Conservation (phyloP, 306 rosid species). For the Quercus gilva region DNA sequence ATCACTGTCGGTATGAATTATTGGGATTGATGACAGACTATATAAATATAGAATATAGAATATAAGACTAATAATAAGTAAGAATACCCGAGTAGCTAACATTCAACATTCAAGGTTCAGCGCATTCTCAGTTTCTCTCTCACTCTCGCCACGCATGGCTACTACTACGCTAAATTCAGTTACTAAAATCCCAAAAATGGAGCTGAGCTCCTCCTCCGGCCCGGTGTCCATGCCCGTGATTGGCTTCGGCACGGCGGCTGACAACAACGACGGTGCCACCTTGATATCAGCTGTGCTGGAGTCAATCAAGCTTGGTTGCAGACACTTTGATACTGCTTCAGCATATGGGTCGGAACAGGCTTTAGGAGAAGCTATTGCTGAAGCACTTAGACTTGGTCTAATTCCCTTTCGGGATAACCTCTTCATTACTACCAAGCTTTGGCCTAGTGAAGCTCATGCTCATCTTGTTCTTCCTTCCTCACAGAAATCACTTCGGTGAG, state of each 20-base stretch:
- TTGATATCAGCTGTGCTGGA: neutral
- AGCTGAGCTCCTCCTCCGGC: neutral
- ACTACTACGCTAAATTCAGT: neutral
- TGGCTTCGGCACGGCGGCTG: neutral
- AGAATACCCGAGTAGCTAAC: too few species aligned
- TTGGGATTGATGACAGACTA: too few species aligned
- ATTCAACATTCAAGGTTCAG: neutral
- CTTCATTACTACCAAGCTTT: neutral
- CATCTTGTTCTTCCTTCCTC: neutral
- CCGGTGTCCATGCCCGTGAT: neutral
- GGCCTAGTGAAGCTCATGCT: neutral
- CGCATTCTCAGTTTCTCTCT: too few species aligned
- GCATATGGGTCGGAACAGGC: neutral
- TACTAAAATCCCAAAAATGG: neutral
- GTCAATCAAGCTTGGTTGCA: constrained; percentile 1
- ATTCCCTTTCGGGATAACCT: neutral
- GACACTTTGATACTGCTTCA: constrained; percentile 5
- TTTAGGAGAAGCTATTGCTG: constrained; percentile 9
- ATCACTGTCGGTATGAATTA: too few species aligned
- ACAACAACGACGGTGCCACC: neutral
- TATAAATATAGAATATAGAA: too few species aligned
- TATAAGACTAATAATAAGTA: too few species aligned
- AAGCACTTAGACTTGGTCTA: neutral
- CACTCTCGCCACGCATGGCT: neutral
- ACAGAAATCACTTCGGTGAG: constrained; percentile 6